Percentiles rank a stretch among this genome's conserved stretches.
Conservation (phyloP, 257 asterid species). For the Paraleonurus japonicus region DNA sequence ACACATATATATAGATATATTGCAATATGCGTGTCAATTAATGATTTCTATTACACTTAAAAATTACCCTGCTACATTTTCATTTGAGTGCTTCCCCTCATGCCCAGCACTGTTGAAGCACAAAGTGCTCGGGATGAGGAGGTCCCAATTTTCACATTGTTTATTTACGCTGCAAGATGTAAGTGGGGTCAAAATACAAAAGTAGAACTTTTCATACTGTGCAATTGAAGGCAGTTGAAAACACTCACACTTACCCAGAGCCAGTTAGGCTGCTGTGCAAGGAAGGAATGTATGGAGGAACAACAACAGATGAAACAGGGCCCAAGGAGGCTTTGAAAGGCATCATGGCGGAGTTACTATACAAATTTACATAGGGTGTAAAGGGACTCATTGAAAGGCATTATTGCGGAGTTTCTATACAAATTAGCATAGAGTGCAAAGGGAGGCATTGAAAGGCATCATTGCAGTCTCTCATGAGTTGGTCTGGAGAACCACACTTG, state of each 20-base stretch:
- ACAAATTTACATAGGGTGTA: slow-evolving; percentile 54
- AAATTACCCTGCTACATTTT: too few species aligned
- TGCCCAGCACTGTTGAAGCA: slow-evolving; percentile 40
- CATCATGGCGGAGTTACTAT: slow-evolving; percentile 55
- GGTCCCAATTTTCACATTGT: slow-evolving; percentile 48
- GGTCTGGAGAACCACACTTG: slow-evolving; percentile 79
- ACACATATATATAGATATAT: too few species aligned
- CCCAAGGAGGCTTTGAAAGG: slow-evolving; percentile 54
- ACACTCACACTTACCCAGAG: too few species aligned
- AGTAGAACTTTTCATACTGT: too few species aligned
- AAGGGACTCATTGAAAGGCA: slow-evolving; percentile 46
- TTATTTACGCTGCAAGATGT: slow-evolving; percentile 11
- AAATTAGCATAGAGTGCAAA: slow-evolving; percentile 49
- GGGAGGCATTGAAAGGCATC: slow-evolving; percentile 44
- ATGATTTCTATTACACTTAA: too few species aligned
- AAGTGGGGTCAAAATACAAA: too few species aligned
- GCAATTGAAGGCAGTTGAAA: too few species aligned
- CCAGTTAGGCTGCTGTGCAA: too few species aligned
- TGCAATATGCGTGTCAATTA: too few species aligned
- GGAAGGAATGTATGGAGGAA: too few species aligned
- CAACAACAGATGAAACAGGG: too few species aligned
- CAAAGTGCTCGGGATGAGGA: slow-evolving; percentile 34
- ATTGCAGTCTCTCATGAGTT: slow-evolving; percentile 81
- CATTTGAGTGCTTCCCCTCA: too few species aligned
- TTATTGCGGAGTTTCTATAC: slow-evolving; percentile 53